Conservation (phyloP, 306 rosid species). For the Begonia masoniana region DNA sequence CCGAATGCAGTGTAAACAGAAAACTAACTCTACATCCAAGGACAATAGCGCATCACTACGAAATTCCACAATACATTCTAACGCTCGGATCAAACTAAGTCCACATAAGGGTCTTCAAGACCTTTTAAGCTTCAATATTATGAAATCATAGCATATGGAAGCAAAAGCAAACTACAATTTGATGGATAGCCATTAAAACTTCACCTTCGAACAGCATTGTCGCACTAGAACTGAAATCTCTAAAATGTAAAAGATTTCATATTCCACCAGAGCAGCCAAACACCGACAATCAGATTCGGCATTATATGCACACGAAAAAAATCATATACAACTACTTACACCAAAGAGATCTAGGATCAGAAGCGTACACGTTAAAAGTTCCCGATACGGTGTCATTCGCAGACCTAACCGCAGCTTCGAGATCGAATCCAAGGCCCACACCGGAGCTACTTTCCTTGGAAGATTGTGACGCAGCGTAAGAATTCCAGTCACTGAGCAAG, state of each 20-base stretch:
- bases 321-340: background rate
- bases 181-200: no score
- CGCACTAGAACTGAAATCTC: background rate
- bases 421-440: constrained; percentile 51
- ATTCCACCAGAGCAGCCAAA: background rate
- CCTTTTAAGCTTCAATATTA: no score
- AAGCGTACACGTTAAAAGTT: constrained; percentile 72
- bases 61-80: no score
- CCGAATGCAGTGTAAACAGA: no score
- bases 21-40: no score
- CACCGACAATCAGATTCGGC: background rate
- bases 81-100: no score
- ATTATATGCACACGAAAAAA: background rate
- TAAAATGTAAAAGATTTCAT: background rate
- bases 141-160: no score
- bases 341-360: constrained; percentile 3
- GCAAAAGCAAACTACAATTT: no score
- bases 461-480: constrained; percentile 58
- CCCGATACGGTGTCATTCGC: constrained; percentile 80
- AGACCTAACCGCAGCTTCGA: constrained; percentile 85
- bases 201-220: no score
- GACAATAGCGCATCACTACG: no score
- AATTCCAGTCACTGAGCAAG: constrained; percentile 67
- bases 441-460: constrained; percentile 26
- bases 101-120: no score